Conservation (phyloP, 2,329 filamentous ascomycete genomes). For the Verticillium zaregamsianum region DNA sequence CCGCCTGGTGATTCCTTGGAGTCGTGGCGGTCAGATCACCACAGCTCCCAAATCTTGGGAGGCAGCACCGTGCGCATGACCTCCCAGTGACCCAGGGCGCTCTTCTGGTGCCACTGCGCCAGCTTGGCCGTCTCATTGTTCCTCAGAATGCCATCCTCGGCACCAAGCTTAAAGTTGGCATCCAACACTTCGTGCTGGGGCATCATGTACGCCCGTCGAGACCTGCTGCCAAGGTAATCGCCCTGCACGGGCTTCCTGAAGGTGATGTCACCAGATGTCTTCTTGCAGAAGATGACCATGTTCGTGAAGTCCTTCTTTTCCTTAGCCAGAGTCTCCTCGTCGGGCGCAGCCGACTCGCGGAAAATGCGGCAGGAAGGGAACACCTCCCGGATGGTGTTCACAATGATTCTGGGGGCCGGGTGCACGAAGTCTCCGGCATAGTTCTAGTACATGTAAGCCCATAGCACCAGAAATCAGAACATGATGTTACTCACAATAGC, state of each 20-base stretch:
- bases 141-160: conserved; percentile 50
- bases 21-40: conserved; percentile 45
- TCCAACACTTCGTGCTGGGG: conserved; percentile 67
- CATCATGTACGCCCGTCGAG: conserved; percentile 64
- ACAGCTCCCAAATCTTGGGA: conserved; percentile 76
- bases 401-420: conserved; percentile 70
- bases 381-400: conserved; percentile 75
- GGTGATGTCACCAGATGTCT: conserved; percentile 44
- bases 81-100: conserved; percentile 81
- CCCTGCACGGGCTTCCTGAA: conserved; percentile 63
- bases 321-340: conserved; percentile 41
- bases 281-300: conserved; percentile 92
- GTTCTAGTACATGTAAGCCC: conserved; percentile 54
- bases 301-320: conserved; percentile 76
- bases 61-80: conserved; percentile 88
- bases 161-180: conserved; percentile 38
- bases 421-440: conserved; percentile 86
- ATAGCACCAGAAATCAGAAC: conserved; percentile 2
- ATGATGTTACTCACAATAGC: conserved; percentile 66
- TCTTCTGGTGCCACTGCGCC: conserved; percentile 66
- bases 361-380: conserved; percentile 92
- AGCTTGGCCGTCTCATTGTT: conserved; percentile 63
- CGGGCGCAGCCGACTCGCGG: conserved; percentile 64
- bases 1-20: background rate
- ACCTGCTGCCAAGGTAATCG: conserved; percentile 71